phyloP scores from a whole-genome alignment of 345 rosid species.

The Geranium rotundifolium region DNA sequence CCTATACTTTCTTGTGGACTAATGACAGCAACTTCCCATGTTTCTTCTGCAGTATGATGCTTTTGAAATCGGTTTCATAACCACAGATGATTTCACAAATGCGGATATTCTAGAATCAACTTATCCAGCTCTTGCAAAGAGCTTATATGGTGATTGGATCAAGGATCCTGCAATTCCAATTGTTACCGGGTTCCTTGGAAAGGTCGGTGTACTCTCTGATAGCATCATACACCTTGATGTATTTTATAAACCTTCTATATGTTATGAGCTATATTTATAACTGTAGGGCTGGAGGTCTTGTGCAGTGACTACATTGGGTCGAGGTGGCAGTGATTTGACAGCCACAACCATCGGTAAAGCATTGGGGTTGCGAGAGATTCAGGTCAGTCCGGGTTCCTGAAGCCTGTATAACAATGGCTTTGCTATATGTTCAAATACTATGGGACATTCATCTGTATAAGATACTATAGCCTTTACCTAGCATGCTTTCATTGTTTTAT shows the following conservation, averaged over 20 bases:
- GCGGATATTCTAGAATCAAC: conserved; percentile 96
- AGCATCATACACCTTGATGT: neutral
- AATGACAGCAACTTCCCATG: neutral
- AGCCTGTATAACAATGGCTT: neutral
- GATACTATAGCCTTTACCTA: neutral
- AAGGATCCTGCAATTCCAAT: conserved; percentile 81
- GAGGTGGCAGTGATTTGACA: conserved; percentile 98
- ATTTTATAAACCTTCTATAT: neutral
- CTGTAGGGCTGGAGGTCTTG: conserved; percentile 84
- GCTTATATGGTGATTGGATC: conserved; percentile 66
- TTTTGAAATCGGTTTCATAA: conserved; percentile 81
- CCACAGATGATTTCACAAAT: conserved; percentile 96
- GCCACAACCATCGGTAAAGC: conserved; percentile 98
- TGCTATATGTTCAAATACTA: neutral
- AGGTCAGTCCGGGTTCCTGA: conserved; percentile 35
- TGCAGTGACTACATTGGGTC: conserved; percentile 87
- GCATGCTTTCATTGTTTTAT: neutral
- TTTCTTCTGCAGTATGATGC: conserved; percentile 82
- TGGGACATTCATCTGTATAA: neutral
- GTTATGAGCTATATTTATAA: conserved; percentile 2
- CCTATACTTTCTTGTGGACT: neutral
- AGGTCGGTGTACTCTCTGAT: conserved; percentile 30
- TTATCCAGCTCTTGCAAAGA: conserved; percentile 91
- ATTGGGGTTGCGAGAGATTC: conserved; percentile 88
- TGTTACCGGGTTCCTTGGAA: conserved; percentile 96